A percentile compares a stretch with the other conserved stretches of the same genome.
phyloP scores from a whole-genome alignment of 192 early-diverging fungal genomes.

The Linnemannia zychae region DNA sequence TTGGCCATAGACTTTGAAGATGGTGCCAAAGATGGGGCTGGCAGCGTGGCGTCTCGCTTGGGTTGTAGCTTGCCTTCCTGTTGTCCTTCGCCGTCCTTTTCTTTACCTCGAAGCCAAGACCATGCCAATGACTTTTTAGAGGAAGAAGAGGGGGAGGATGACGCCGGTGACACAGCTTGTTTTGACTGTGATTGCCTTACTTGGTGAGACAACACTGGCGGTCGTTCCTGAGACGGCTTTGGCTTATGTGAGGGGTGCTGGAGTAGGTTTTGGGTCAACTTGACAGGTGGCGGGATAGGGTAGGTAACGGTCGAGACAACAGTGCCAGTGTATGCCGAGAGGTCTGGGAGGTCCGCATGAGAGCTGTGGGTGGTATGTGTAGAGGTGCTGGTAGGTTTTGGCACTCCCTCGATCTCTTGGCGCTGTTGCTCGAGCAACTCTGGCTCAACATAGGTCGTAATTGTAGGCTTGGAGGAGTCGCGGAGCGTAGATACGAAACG shows the following conservation, averaged over 20 bases:
- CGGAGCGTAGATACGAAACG: conserved; percentile 50
- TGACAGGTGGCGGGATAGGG: conserved; percentile 50
- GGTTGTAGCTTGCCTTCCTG: background rate
- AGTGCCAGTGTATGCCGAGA: background rate
- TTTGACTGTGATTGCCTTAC: conserved; percentile 12
- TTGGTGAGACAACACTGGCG: background rate
- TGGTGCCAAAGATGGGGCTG: background rate
- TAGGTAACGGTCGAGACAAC: conserved; percentile 30
- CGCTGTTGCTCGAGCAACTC: conserved; percentile 45
- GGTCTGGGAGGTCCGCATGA: background rate
- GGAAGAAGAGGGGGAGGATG: background rate
- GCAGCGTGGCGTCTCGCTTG: background rate
- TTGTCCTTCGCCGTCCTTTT: conserved; percentile 22
- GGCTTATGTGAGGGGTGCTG: conserved; percentile 24
- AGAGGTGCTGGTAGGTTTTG: background rate
- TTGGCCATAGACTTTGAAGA: background rate
- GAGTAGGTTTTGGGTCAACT: conserved; percentile 43
- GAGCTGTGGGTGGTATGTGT: background rate
- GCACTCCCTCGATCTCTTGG: conserved; percentile 23
- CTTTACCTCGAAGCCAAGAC: conserved; percentile 59
- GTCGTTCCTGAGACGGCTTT: background rate
- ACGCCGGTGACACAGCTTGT: background rate
- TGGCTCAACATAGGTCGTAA: conserved; percentile 52
- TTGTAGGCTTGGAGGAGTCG: conserved; percentile 46
- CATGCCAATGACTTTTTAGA: conserved; percentile 54